phyloP scores from a whole-genome alignment of 305 asterid genomes.

The Solanum hybrid region DNA sequence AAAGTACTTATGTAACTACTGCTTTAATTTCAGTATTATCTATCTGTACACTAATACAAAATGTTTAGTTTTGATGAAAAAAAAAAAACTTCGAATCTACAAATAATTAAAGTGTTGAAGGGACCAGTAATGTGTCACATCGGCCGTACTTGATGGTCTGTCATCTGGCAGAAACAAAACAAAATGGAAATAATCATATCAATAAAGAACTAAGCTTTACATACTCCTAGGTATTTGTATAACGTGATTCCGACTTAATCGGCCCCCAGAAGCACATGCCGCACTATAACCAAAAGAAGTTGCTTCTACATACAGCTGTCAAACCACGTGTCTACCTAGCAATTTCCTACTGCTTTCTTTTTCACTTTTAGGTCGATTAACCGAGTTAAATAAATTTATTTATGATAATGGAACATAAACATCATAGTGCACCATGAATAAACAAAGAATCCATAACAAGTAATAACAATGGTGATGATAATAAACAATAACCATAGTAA shows the following conservation, averaged over 20 bases:
- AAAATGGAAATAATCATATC: not conserved
- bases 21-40: not conserved
- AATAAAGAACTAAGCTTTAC: not conserved
- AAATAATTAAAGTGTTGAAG: not conserved
- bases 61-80: not conserved
- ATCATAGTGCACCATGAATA: not conserved
- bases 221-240: not conserved
- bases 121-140: not conserved
- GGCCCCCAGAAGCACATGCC: constrained; percentile 17
- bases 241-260: constrained; percentile 3
- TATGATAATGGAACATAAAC: not conserved
- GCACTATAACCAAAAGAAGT: not conserved
- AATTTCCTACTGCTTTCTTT: not conserved
- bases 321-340: constrained; percentile 4
- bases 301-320: constrained; percentile 17
- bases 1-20: not conserved
- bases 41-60: not conserved
- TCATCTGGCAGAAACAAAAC: not conserved
- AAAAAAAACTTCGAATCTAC: not conserved
- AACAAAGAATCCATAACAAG: constrained; percentile 2
- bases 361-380: not conserved
- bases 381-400: no score
- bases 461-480: not conserved
- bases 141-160: not conserved
- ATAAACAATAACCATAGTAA: not conserved